These are phyloP conservation scores for Alternaria sp. DNA, from an alignment of 2,329 filamentous ascomycete species.

Conservation along the genomic window DNA sequence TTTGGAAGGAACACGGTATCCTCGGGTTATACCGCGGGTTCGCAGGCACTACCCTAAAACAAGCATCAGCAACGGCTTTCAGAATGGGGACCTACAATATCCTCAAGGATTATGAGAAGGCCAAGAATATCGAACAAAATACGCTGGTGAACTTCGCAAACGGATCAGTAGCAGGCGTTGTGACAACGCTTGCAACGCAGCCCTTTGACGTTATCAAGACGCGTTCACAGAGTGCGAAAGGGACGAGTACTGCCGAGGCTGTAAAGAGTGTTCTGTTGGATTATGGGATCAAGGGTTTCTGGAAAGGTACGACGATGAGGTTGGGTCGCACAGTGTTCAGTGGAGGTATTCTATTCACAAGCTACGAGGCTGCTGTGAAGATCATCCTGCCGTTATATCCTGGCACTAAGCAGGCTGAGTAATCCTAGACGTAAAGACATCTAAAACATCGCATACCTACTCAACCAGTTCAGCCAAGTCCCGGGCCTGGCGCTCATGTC, in stretches of 20 bases:
- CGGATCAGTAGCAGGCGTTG: slow-evolving; percentile 64
- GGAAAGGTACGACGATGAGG: slow-evolving; percentile 73
- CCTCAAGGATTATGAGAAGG: slow-evolving; percentile 64
- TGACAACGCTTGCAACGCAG: slow-evolving; percentile 66
- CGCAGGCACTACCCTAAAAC: slow-evolving; percentile 66
- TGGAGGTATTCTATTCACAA: slow-evolving; percentile 70
- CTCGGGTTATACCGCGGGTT: slow-evolving; percentile 64
- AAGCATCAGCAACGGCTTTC: slow-evolving; percentile 66
- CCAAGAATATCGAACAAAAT: slow-evolving; percentile 56
- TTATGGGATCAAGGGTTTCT: slow-evolving; percentile 66
- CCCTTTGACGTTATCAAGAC: slow-evolving; percentile 71
- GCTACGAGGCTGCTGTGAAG: slow-evolving; percentile 64
- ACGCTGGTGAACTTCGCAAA: slow-evolving; percentile 66
- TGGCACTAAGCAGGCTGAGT: slow-evolving; percentile 21
- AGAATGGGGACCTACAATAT: slow-evolving; percentile 69
- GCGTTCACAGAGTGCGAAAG: slow-evolving; percentile 64
- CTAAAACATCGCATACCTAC: neutral
- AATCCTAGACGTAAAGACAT: slow-evolving; percentile 23
- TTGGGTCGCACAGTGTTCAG: slow-evolving; percentile 68
- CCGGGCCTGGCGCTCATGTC: neutral
- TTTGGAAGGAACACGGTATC: slow-evolving; percentile 62
- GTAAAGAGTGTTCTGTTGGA: slow-evolving; percentile 61
- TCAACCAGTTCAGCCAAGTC: neutral
- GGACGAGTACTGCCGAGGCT: slow-evolving; percentile 64
- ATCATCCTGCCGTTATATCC: slow-evolving; percentile 53